These are phyloP conservation scores for Lepraria neglecta DNA, from an alignment of 495 filamentous ascomycete species.

Conservation along the genomic window DNA sequence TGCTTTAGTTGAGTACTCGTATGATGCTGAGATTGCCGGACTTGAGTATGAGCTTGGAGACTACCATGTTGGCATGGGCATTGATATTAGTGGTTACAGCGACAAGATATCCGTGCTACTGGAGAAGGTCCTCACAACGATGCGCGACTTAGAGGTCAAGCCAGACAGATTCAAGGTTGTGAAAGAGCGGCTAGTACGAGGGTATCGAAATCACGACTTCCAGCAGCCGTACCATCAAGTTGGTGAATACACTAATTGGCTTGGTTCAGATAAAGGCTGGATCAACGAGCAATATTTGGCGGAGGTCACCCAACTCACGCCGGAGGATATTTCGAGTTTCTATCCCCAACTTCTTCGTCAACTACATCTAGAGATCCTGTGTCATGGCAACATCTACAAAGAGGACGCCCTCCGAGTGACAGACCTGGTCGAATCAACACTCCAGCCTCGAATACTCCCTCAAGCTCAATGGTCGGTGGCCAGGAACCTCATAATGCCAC, in stretches of 20 bases:
- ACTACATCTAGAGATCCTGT: constrained; percentile 78
- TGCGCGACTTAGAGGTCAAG: constrained; percentile 76
- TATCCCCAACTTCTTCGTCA: constrained; percentile 75
- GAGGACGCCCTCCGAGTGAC: constrained; percentile 88
- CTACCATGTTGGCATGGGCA: constrained; percentile 65
- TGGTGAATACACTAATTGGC: constrained; percentile 73
- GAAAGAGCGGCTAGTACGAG: constrained; percentile 74
- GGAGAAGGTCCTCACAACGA: constrained; percentile 81
- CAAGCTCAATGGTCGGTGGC: constrained; percentile 72
- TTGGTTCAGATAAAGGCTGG: constrained; percentile 69
- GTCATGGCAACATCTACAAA: constrained; percentile 91
- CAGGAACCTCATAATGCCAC: constrained; percentile 69
- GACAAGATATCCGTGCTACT: constrained; percentile 89
- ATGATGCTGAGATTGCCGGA: constrained; percentile 91
- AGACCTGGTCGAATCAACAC: constrained; percentile 67
- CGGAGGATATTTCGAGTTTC: constrained; percentile 68
- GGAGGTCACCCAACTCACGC: constrained; percentile 67
- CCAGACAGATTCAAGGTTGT: constrained; percentile 84
- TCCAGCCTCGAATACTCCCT: constrained; percentile 71
- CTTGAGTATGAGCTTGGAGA: constrained; percentile 72
- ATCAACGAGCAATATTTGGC: constrained; percentile 73
- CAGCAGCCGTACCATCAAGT: constrained; percentile 86
- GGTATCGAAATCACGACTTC: constrained; percentile 78
- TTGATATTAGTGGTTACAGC: constrained; percentile 85
- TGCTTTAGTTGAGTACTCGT: constrained; percentile 87